Conservation (phyloP, 2,329 filamentous ascomycete genomes). For the Iodosphaeria phyllophila region DNA sequence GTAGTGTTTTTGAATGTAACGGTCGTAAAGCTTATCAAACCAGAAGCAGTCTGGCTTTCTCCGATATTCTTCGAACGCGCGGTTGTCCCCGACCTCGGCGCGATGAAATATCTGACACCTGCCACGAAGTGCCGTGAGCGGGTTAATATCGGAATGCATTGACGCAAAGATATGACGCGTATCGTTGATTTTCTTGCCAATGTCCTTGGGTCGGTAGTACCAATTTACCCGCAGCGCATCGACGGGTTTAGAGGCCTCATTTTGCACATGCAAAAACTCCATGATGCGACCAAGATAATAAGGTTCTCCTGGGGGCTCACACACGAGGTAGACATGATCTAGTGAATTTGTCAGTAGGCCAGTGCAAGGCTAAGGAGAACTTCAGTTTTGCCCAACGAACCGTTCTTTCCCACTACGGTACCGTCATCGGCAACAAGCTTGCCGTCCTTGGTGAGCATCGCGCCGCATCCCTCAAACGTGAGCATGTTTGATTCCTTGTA, state of each 20-base stretch:
- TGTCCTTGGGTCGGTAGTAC: slow-evolving; percentile 95
- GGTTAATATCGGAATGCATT: slow-evolving; percentile 96
- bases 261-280: slow-evolving; percentile 81
- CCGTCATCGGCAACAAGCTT: slow-evolving; percentile 82
- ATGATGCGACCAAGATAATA: slow-evolving; percentile 97
- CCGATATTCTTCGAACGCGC: slow-evolving; percentile 71
- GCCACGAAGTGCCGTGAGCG: slow-evolving; percentile 77
- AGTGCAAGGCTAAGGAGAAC: background rate
- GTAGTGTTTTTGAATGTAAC: slow-evolving; percentile 96
- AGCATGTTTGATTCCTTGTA: slow-evolving; percentile 67
- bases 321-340: slow-evolving; percentile 85
- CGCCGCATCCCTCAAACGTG: slow-evolving; percentile 59
- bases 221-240: slow-evolving; percentile 89
- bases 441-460: slow-evolving; percentile 52
- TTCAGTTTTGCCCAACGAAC: slow-evolving; percentile 46
- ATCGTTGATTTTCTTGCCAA: slow-evolving; percentile 80
- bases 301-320: slow-evolving; percentile 90
- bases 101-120: slow-evolving; percentile 85
- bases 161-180: slow-evolving; percentile 84
- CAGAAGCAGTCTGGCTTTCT: slow-evolving; percentile 79
- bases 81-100: slow-evolving; percentile 65
- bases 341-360: slow-evolving; percentile 12
- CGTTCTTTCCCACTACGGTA: slow-evolving; percentile 65
- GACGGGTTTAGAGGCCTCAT: slow-evolving; percentile 53
- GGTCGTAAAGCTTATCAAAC: slow-evolving; percentile 95